phyloP scores from a whole-genome alignment of 202 grass and related monocot species.

The Eragrostis tef region DNA sequence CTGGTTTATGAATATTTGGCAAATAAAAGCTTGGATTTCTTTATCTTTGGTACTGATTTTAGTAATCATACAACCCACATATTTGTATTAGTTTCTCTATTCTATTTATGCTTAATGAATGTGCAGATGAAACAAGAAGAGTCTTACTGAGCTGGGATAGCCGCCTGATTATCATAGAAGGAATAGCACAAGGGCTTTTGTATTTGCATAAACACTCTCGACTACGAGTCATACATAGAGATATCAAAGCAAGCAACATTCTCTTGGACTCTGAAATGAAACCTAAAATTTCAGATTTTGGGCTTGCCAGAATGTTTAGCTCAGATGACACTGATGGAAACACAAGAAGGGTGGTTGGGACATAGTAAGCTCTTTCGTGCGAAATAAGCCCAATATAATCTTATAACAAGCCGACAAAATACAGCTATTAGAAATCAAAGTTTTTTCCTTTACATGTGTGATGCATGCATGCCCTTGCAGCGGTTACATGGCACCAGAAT shows the following conservation, averaged over 20 bases:
- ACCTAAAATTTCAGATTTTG: slow-evolving; percentile 29
- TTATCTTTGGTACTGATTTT: too few relatives aligned
- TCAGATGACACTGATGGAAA: background rate
- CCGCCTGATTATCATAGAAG: background rate
- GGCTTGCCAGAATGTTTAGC: slow-evolving; percentile 14
- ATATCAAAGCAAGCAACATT: slow-evolving; percentile 18
- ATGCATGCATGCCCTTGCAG: background rate
- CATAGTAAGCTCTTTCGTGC: slow-evolving; percentile 7
- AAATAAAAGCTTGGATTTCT: too few relatives aligned
- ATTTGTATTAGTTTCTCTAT: too few relatives aligned
- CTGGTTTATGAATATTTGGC: too few relatives aligned
- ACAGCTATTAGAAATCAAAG: background rate
- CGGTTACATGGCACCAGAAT: background rate
- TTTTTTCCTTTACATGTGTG: background rate
- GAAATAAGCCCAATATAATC: too few relatives aligned
- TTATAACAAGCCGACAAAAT: too few relatives aligned
- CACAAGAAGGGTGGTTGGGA: slow-evolving; percentile 16
- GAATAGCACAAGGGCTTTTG: slow-evolving; percentile 1
- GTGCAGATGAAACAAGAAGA: background rate
- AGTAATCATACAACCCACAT: too few relatives aligned
- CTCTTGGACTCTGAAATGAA: slow-evolving; percentile 6
- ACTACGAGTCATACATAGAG: background rate
- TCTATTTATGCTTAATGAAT: background rate
- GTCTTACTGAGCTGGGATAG: background rate
- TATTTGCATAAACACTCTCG: slow-evolving; percentile 7